Evolutionary conservation across 345 rosid genomes (phyloP).

Genomic region (Kernera saxatilis): DNA sequence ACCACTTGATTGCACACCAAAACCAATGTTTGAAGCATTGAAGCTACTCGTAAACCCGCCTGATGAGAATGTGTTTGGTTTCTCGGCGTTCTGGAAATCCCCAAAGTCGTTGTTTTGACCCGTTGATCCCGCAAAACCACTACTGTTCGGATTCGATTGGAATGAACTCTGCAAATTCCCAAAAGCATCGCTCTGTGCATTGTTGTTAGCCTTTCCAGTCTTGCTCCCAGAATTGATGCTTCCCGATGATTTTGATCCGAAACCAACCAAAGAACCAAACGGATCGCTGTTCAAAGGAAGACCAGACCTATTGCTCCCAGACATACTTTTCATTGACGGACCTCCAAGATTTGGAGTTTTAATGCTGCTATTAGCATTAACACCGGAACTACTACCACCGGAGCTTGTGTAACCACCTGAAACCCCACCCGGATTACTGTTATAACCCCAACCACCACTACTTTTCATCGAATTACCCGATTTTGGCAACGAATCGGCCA

Average conservation of each 20-base stretch:
- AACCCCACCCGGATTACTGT: constrained; percentile 19
- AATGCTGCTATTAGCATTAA: constrained; percentile 20
- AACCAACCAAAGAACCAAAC: constrained; percentile 71
- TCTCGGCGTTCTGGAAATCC: constrained; percentile 47
- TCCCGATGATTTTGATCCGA: constrained; percentile 53
- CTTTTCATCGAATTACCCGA: constrained; percentile 33
- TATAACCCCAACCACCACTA: constrained; percentile 49
- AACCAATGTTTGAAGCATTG: constrained; percentile 39
- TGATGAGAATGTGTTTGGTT: constrained; percentile 37
- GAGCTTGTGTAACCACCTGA: constrained; percentile 18
- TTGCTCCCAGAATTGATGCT: constrained; percentile 49
- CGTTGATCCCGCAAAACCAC: constrained; percentile 38
- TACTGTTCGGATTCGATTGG: constrained; percentile 30
- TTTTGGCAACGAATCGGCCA: constrained; percentile 78
- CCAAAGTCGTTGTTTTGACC: constrained; percentile 42
- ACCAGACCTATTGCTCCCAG: constrained; percentile 41
- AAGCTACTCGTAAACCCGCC: constrained; percentile 40
- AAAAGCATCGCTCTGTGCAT: constrained; percentile 35
- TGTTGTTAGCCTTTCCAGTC: constrained; percentile 25
- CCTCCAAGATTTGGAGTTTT: constrained; percentile 58
- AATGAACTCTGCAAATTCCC: constrained; percentile 56
- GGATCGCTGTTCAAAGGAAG: constrained; percentile 56
- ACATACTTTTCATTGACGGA: constrained; percentile 52
- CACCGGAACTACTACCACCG: constrained; percentile 31
- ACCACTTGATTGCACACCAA: constrained; percentile 48